Evolutionary conservation across 2,329 filamentous ascomycete species (phyloP).

Genomic region (Elsinoe australis): DNA sequence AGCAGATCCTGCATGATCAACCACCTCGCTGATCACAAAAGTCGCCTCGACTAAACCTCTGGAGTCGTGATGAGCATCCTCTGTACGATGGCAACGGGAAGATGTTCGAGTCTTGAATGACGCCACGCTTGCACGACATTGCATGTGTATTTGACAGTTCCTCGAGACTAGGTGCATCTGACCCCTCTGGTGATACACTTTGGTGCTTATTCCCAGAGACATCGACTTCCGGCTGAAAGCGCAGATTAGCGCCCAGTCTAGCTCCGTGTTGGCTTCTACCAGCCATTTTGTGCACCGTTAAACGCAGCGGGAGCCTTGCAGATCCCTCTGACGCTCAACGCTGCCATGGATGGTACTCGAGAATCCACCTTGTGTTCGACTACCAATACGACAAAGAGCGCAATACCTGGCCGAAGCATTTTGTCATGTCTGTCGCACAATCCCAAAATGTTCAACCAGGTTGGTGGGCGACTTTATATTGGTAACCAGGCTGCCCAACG

Average conservation of each 20-base stretch:
- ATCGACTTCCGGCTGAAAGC: slow-evolving; percentile 12
- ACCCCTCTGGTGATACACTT: too few species aligned
- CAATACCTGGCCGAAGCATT: background rate
- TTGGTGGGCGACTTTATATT: slow-evolving; percentile 9
- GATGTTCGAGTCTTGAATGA: too few species aligned
- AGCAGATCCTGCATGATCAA: background rate
- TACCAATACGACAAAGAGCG: background rate
- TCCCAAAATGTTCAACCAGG: background rate
- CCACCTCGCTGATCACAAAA: too few species aligned
- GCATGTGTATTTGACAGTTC: too few species aligned
- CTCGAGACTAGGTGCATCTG: too few species aligned
- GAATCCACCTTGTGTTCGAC: background rate
- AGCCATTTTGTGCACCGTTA: background rate
- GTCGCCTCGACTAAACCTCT: too few species aligned
- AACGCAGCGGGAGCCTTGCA: background rate
- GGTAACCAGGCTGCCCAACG: too few species aligned
- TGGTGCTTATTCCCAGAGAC: slow-evolving; percentile 3
- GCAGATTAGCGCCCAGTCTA: slow-evolving; percentile 1
- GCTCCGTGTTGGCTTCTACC: slow-evolving; percentile 1
- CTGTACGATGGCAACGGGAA: too few species aligned
- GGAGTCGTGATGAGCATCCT: too few species aligned
- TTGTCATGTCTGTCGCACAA: background rate
- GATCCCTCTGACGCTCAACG: slow-evolving; percentile 9
- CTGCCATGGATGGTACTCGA: background rate
- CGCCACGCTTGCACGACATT: background rate